Evolutionary conservation across 345 rosid genomes (phyloP).

Genomic region (Excoecaria cochinchinensis): DNA sequence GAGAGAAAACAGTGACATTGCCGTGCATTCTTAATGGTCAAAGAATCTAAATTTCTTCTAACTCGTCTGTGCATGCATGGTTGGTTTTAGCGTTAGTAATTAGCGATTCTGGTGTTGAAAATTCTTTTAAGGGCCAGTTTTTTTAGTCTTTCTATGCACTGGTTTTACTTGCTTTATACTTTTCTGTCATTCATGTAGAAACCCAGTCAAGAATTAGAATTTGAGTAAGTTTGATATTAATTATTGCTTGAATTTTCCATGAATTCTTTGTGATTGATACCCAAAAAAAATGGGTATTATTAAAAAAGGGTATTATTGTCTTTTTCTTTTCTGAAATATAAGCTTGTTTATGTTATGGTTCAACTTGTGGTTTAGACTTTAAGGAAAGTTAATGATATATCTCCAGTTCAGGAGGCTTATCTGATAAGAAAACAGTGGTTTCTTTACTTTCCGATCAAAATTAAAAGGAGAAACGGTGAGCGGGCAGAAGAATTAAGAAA

Average conservation of each 20-base stretch:
- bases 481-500: not conserved
- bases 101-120: not conserved
- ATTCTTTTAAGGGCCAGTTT: too few species aligned
- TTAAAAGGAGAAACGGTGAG: not conserved
- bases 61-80: not conserved
- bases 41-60: not conserved
- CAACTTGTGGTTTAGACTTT: not conserved
- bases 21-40: not conserved
- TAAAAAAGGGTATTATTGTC: too few species aligned
- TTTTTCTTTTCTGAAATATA: too few species aligned
- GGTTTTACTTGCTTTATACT: not conserved
- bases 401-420: not conserved
- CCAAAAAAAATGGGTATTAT: too few species aligned
- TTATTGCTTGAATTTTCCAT: too few species aligned
- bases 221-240: too few species aligned
- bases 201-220: too few species aligned
- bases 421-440: not conserved
- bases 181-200: not conserved
- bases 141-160: not conserved
- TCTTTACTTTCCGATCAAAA: constrained; percentile 1
- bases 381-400: not conserved
- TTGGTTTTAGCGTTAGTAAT: not conserved
- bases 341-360: not conserved
- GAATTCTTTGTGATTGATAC: too few species aligned
- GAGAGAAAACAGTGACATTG: not conserved